phyloP scores from a whole-genome alignment of 331 rosid species.

The Pyracantha coccinea region DNA sequence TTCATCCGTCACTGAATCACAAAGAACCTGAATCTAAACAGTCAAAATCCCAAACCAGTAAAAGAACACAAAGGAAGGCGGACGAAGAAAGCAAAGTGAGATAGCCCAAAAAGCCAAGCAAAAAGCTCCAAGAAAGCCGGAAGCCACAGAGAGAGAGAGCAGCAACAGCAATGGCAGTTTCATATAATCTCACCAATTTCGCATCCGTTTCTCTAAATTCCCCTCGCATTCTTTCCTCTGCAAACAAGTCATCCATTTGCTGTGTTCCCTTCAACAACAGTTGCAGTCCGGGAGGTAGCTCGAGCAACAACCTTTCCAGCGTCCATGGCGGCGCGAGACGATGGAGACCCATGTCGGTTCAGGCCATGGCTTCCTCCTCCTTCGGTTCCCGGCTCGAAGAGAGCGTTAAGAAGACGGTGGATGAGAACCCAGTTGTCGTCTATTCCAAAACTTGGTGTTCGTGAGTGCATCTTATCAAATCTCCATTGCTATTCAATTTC shows the following conservation, averaged over 20 bases:
- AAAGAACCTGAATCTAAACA: not conserved
- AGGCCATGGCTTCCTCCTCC: conserved; percentile 69
- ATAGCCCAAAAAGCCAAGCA: not conserved
- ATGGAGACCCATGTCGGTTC: conserved; percentile 24
- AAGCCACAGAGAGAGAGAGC: not conserved
- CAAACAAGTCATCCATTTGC: conserved; percentile 19
- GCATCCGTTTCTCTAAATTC: conserved; percentile 26
- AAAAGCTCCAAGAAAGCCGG: conserved; percentile 15
- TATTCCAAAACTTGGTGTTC: conserved; percentile 98
- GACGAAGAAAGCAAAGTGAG: not conserved
- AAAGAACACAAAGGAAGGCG: not conserved
- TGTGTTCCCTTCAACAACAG: conserved; percentile 14
- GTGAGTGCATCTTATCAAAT: conserved; percentile 34
- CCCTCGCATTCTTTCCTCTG: conserved; percentile 29
- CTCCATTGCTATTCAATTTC: not conserved
- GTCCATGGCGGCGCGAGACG: conserved; percentile 18
- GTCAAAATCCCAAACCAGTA: not conserved
- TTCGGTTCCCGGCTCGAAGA: conserved; percentile 97
- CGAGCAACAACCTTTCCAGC: not conserved
- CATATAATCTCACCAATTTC: conserved; percentile 25
- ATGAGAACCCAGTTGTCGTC: conserved; percentile 64
- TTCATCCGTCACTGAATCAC: not conserved
- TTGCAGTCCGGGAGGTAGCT: conserved; percentile 9
- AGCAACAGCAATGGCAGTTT: conserved; percentile 36
- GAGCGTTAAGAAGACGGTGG: conserved; percentile 59